phyloP scores from a whole-genome alignment of 129 eudicot genomes.

The Dittrichia graveolens region DNA sequence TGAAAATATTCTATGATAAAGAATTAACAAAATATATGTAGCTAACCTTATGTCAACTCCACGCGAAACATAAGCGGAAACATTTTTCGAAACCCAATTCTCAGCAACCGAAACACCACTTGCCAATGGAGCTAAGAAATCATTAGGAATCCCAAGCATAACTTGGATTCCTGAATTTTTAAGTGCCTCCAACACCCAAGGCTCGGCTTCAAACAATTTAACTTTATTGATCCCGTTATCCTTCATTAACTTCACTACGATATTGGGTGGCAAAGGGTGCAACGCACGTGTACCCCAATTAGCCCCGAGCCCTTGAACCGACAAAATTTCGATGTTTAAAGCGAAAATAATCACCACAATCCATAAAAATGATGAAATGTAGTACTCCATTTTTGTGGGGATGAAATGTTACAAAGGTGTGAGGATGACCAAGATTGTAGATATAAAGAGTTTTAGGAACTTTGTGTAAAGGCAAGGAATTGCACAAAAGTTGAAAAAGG shows the following conservation, averaged over 20 bases:
- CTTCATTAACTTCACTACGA: constrained; percentile 73
- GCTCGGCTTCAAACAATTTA: constrained; percentile 84
- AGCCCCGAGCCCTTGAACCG: constrained; percentile 56
- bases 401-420: constrained; percentile 27
- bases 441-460: constrained; percentile 38
- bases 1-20: no score
- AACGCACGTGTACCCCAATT: constrained; percentile 80
- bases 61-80: constrained; percentile 61
- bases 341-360: constrained; percentile 5
- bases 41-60: constrained; percentile 88
- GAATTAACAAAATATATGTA: no score
- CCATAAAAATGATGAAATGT: constrained; percentile 29
- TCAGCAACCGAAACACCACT: constrained; percentile 70
- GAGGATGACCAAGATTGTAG: constrained; percentile 13
- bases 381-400: constrained; percentile 35
- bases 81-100: constrained; percentile 73
- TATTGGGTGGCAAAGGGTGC: constrained; percentile 72
- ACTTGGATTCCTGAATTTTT: constrained; percentile 82
- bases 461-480: constrained; percentile 49
- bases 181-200: constrained; percentile 68
- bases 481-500: constrained; percentile 43
- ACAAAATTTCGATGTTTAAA: neutral
- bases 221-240: constrained; percentile 90
- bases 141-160: constrained; percentile 97
- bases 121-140: constrained; percentile 68